Evolutionary conservation across 2,329 filamentous ascomycete genomes (phyloP), one percentile per base, ranked within the genome.

Genomic region (Epichloe brachyelytri): DNA sequence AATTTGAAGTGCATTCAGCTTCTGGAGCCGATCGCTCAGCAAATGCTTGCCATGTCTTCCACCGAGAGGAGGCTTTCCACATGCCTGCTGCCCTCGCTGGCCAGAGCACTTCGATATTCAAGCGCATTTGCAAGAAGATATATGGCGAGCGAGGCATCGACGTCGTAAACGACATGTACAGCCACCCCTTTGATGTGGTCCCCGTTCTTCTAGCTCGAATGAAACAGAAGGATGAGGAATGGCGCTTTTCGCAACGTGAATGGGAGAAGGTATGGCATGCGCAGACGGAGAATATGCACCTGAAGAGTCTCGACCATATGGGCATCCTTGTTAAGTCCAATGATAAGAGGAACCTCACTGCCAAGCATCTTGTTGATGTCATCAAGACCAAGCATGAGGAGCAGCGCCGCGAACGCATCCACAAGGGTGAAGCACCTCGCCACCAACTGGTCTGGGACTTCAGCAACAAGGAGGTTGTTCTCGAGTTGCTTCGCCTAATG

Each of bases 201-300:
- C 93, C 93, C 0, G 82, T 97, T 38, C 79, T 98, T 30, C 74
- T 98, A 54, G 85, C 87, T 48, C 81, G 93, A 12, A 77, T 98
- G 59, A 97, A 97, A 71, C 88, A 94, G 61, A 96, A 97, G 65
- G 84, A 94, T 43, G 93, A 98, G 66, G 90, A 97, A 62, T 98
- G 93, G 93, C 88, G 95, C 57, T 90, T 94, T 58, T 91, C 88
- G 5, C 90, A 87, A 74, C 88, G 93, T 34, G 94, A 98, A 65
- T 98, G 93, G 93, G 90, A 97, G 67, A 96, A 96, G 69, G 89
- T 98, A 7, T 98, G 93, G 93, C 88, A 93, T 56, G 84, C 88
- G 47, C 93, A 97, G 70, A 97, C 91, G 22, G 86, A 95, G 63
- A 84, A 86, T 61, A 91, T 95, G 72, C 95, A 96, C 68, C 87